Evolutionary conservation across 768 basidiomycete species (phyloP), one percentile per base, ranked within the genome.

Genomic region (Boletus reticuloceps): DNA sequence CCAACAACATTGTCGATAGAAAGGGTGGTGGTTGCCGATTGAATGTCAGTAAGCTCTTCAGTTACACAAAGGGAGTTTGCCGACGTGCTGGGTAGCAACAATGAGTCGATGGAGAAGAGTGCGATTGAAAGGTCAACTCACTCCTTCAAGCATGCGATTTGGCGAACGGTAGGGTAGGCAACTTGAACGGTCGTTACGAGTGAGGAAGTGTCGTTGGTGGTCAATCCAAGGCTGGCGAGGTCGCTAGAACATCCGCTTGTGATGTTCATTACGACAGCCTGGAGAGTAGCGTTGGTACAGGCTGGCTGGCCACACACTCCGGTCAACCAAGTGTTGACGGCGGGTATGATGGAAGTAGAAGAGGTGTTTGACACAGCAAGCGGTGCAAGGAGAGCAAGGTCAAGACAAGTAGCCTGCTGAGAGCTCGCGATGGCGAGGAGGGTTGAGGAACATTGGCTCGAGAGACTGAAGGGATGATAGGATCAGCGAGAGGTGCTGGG

Each of bases 61-160:
- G 83, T 82, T 25, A 79, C 60, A 64, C 89, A 91, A 55, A 85
- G 72, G 36, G 78, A 66, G 64, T 70, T 73, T 50, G 64, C 56
- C 16, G 65, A 65, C 38, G 76, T 71, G 58, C 74, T 73, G 58
- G 47, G 55, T 40, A 52, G 47, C 27, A 20, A 55, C 46, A 31
- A 54, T 44, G 17, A 53, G 37, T 47, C 3, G 42, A 40, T 1
- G 6, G 36, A 12, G 7, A 25, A n/a, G 29, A 14, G 22, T 14
- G 11, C 0, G 2, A 17, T 6, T 16, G 19, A 45, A 45, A 44
- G 6, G 22, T 22, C 25, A 13, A 77, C 84, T 58, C 64, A 90
- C 89, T 88, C 79, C 54, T 83, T 77, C 62, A 90, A 70, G 66
- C 89, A 92, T 11, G 72, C 66, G 9, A 85, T 63, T 58, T 85